Base-by-base conservation (phyloP, 1,284 basidiomycete species). In the Ustilago lituana region DNA sequence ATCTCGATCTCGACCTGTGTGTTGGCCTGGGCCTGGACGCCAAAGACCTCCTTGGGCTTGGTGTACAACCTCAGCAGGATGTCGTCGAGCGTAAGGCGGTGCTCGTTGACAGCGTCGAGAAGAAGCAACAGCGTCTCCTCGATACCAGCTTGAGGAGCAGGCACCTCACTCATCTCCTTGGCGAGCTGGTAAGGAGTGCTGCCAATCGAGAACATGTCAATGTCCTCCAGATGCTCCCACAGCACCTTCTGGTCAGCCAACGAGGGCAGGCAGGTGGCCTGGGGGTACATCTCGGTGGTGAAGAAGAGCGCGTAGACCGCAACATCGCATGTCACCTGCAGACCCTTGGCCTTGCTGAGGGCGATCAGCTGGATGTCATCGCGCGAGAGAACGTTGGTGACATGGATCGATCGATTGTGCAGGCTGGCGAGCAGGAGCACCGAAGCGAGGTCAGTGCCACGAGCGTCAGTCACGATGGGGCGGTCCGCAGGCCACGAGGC, bases 261-360 rank as follows among this genome's bases (percentile, higher is more conserved):
- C 0, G 90, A 86, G 1, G 95, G 94, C 36, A 98, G 86, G 74
- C 88, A 87, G 27, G 84, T 84, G 6, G 89, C 86, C 40, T 71
- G 63, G 1, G 78, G 79, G 67, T 72, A 80, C 72, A 91, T 87
- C 67, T 91, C 89, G 53, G 86, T 86, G 22, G 88, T 88, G 85
- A 94, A 94, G 88, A 97, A 98, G 61, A 99, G 85, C 10, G 92
- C 88, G 83, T 93, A 98, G 32, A 98, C 87, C 9, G 94, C 89
- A 31, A 97, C 93, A 77, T 99, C 96, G 82, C 95, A 98, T 2
- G 94, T 98, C 58, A 98, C 95, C 79, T 92, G 90, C 74, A 98
- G 87, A 24, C 91, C 87, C 85, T 95, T 96, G 52, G 90, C 90
- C 85, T 98, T 99, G 86, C 92, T 93, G 47, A 99, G 86, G 6